Conservation (phyloP, 2,329 filamentous ascomycete species). For the Microdochium nivale region DNA sequence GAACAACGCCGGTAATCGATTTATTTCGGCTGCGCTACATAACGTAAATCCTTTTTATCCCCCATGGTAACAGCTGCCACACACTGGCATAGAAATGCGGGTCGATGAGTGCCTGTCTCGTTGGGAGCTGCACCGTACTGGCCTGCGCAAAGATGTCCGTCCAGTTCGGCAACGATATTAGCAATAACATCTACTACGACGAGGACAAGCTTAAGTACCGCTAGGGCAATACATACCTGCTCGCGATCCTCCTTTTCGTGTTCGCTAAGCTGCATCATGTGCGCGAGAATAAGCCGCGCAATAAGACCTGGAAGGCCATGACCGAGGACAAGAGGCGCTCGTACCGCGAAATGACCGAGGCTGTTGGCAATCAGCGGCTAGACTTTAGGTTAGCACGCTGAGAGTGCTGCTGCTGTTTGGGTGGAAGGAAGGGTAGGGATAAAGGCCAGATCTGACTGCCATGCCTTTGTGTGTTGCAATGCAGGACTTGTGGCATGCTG, state of each 20-base stretch:
- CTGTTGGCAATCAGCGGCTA: constrained; percentile 33
- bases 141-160: constrained; percentile 25
- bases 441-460: too few species aligned
- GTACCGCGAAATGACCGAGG: constrained; percentile 35
- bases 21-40: constrained; percentile 50
- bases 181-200: constrained; percentile 39
- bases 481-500: too few species aligned
- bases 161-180: constrained; percentile 24
- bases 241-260: constrained; percentile 41
- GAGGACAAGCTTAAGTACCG: constrained; percentile 46
- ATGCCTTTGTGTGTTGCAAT: too few species aligned
- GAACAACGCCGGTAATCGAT: constrained; percentile 48
- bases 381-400: constrained; percentile 33
- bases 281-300: constrained; percentile 36
- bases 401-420: too few species aligned
- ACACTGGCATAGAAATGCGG: too few species aligned
- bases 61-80: not conserved
- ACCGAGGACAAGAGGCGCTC: constrained; percentile 33
- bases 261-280: constrained; percentile 45
- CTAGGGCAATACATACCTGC: constrained; percentile 42
- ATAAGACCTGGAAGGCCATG: constrained; percentile 38
- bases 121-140: too few species aligned
- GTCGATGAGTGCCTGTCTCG: too few species aligned
- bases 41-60: constrained; percentile 34
- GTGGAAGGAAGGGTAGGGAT: too few species aligned